These are phyloP conservation scores for Sutorius eximius DNA, from an alignment of 1,284 basidiomycete species.

Conservation along the genomic window DNA sequence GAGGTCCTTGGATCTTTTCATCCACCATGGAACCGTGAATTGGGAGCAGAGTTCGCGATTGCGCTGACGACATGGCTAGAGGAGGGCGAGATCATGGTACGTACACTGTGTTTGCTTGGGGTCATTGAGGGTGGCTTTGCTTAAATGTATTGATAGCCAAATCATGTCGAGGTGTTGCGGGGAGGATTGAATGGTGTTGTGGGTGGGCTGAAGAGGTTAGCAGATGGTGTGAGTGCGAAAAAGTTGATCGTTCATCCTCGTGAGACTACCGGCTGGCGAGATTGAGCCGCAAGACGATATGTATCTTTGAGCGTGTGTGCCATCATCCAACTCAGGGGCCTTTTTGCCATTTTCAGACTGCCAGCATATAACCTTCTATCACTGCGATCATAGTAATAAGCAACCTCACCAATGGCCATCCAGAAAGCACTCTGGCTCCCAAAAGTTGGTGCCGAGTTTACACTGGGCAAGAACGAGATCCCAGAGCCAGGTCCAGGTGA, in stretches of 20 bases:
- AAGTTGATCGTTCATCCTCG: conserved; percentile 20
- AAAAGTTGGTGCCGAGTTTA: conserved; percentile 12
- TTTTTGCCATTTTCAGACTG: no score
- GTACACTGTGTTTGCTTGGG: background rate
- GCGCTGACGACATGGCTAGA: conserved; percentile 14
- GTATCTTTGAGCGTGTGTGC: no score
- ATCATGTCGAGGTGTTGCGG: conserved; percentile 15
- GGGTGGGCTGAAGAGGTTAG: conserved; percentile 12
- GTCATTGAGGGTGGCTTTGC: background rate
- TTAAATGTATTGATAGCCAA: conserved; percentile 5
- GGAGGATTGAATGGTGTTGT: conserved; percentile 12
- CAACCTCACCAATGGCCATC: background rate
- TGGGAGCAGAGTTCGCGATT: conserved; percentile 6
- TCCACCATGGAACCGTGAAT: background rate
- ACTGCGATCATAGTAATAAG: no score
- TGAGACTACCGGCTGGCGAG: conserved; percentile 13
- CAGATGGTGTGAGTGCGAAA: conserved; percentile 13
- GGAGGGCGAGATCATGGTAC: conserved; percentile 20
- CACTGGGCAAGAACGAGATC: conserved; percentile 9
- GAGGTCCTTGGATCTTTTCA: conserved; percentile 14
- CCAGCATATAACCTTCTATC: no score
- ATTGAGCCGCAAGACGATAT: background rate
- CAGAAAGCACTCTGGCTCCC: conserved; percentile 26
- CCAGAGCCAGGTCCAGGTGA: conserved; percentile 20
- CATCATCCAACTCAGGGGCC: no score